Conservation (phyloP, 345 rosid species). For the Moricandia moricandioides region DNA sequence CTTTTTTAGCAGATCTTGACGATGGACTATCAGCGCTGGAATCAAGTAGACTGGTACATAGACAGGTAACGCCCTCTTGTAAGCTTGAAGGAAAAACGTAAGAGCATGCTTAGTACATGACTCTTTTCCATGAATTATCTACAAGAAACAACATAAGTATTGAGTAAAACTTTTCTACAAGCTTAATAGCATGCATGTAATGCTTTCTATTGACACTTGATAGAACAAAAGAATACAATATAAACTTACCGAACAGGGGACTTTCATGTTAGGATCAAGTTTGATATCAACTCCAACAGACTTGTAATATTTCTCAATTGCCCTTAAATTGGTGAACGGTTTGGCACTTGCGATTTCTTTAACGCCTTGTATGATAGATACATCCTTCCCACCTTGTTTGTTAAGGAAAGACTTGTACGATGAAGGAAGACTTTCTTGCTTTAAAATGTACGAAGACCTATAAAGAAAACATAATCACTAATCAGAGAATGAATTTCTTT, state of each 20-base stretch:
- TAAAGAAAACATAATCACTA: neutral
- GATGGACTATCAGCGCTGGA: constrained; percentile 93
- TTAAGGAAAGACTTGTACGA: constrained; percentile 89
- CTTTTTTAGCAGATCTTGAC: constrained; percentile 78
- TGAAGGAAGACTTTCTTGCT: constrained; percentile 83
- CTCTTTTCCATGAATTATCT: constrained; percentile 88
- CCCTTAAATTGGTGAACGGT: constrained; percentile 64
- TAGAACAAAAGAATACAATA: neutral
- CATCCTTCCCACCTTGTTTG: constrained; percentile 84
- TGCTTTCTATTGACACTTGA: neutral
- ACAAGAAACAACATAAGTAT: constrained; percentile 38
- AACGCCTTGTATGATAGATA: constrained; percentile 63
- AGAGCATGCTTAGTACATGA: constrained; percentile 61
- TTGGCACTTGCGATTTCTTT: constrained; percentile 66
- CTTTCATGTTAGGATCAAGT: constrained; percentile 75
- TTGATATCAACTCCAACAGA: constrained; percentile 67
- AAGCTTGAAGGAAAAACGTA: constrained; percentile 75
- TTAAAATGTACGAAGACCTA: constrained; percentile 92
- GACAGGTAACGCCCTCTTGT: constrained; percentile 84
- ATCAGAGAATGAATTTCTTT: neutral
- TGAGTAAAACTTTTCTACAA: neutral
- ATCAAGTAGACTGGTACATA: constrained; percentile 90
- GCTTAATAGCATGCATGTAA: neutral
- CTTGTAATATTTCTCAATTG: constrained; percentile 66
- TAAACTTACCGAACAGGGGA: constrained; percentile 68